Conservation (phyloP, 129 eudicot genomes). For the Helichrysum umbraculigerum region DNA sequence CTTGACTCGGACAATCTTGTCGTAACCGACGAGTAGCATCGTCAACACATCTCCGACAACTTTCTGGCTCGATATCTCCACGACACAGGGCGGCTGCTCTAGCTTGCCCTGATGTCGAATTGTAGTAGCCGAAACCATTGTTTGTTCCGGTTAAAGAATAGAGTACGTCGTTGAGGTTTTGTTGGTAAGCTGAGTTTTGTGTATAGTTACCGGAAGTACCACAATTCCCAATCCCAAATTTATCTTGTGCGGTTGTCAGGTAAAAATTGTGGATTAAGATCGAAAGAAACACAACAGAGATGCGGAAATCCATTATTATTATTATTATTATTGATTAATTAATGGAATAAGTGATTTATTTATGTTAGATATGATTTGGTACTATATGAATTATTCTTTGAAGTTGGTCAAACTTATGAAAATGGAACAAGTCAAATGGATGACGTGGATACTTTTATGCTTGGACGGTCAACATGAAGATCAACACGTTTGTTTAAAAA, state of each 20-base stretch:
- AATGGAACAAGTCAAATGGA: neutral
- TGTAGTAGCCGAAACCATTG: conserved; percentile 26
- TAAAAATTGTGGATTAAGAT: neutral
- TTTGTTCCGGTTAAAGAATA: conserved; percentile 24
- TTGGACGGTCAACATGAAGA: neutral
- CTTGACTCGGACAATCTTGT: conserved; percentile 30
- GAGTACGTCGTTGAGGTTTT: conserved; percentile 22
- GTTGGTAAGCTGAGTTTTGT: conserved; percentile 18
- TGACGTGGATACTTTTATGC: neutral
- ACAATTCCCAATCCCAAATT: conserved; percentile 1
- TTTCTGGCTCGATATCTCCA: conserved; percentile 37
- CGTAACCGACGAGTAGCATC: conserved; percentile 25
- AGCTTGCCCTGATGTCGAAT: conserved; percentile 29
- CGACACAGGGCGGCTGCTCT: conserved; percentile 37
- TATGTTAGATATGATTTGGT: neutral
- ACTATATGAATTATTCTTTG: neutral
- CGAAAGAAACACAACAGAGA: conserved; percentile 1
- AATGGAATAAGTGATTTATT: neutral
- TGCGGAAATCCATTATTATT: conserved; percentile 7
- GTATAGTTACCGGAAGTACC: conserved; percentile 8
- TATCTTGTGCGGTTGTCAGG: neutral
- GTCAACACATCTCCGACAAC: conserved; percentile 37
- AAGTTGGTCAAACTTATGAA: neutral
- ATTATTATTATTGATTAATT: too few species aligned
- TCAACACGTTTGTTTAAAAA: too few species aligned